Base-by-base conservation (phyloP, 164 flowering plant species). In the Stephania yunnanensis region DNA sequence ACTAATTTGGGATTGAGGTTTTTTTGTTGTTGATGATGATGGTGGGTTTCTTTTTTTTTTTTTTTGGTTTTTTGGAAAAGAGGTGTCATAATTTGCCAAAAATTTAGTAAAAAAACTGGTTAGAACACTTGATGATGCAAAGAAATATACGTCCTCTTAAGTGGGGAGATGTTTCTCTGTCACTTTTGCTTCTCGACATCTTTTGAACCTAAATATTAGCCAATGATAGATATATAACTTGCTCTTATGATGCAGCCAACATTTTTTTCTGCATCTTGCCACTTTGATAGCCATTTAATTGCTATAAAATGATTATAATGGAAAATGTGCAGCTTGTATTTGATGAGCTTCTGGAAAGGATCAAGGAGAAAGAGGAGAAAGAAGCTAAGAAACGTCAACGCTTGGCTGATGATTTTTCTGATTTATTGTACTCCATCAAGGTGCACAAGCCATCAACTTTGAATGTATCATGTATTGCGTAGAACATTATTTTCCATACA, bases 341-440 rank as follows among this genome's bases (percentile, higher is more conserved):
- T 79, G 95, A 92, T 72, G 98, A 93, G 76, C 72, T 92, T 46
- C 52, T 95, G 50, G 97, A 90, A 63, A 87, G 97, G 83, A 84
- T 87, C 65, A 88, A 89, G 81, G 99, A 95, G 82, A 95, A 92
- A 78, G 98, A 93, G 79, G 99, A 95, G 82, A 95, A 95, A 83
- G 99, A 95, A 80, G 92, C 92, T 44, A 95, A 87, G 81, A 95
- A 88, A 77, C 92, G 89, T 63, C 95, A 92, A 75, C 90, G 87
- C 67, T 87, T 93, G 61, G 91, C 89, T 20, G 92, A 91, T 81
- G 97, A 93, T 65, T 92, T 95, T 78, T 85, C 87, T 70, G 87
- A 87, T 74, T 82, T 89, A 42, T 75, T 95, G 77, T 81, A 86
- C 69, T 77, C 92, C 29, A 79, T 83, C 66, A 92, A 93, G 96